phyloP scores from a whole-genome alignment of 129 eudicot species.

The Tagetes patula region DNA sequence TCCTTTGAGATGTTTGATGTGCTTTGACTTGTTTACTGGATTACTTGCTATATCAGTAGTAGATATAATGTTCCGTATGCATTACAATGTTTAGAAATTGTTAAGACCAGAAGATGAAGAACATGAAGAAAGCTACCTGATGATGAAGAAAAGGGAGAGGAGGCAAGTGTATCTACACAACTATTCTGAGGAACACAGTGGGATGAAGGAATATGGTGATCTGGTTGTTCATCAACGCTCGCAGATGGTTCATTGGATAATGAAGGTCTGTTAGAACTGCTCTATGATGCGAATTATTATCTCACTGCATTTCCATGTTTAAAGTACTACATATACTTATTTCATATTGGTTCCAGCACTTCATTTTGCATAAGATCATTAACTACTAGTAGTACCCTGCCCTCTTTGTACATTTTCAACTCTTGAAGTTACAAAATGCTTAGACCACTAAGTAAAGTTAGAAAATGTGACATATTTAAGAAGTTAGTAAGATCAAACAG shows the following conservation, averaged over 20 bases:
- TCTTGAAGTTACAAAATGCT: neutral
- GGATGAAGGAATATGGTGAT: constrained; percentile 55
- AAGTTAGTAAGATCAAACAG: no score
- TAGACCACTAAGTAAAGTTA: no score
- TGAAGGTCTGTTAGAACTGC: constrained; percentile 54
- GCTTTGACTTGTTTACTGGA: constrained; percentile 9
- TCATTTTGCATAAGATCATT: neutral
- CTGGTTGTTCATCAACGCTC: constrained; percentile 68
- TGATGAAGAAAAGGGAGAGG: constrained; percentile 85
- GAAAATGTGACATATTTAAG: no score
- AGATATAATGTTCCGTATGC: neutral
- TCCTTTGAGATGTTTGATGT: constrained; percentile 13
- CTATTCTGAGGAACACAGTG: constrained; percentile 71
- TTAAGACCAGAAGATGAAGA: constrained; percentile 68
- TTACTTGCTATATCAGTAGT: constrained; percentile 1
- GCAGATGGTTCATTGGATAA: constrained; percentile 88
- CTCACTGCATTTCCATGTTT: constrained; percentile 14
- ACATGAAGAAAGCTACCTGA: constrained; percentile 70
- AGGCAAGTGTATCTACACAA: constrained; percentile 64
- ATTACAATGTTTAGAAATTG: constrained; percentile 33
- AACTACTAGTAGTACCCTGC: neutral
- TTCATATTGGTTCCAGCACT: neutral
- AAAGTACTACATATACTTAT: neutral
- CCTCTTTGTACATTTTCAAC: neutral
- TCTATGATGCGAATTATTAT: constrained; percentile 15